Evolutionary conservation across 352 stramenopile genomes (phyloP).

Genomic region (Elongisporangium undulatum): DNA sequence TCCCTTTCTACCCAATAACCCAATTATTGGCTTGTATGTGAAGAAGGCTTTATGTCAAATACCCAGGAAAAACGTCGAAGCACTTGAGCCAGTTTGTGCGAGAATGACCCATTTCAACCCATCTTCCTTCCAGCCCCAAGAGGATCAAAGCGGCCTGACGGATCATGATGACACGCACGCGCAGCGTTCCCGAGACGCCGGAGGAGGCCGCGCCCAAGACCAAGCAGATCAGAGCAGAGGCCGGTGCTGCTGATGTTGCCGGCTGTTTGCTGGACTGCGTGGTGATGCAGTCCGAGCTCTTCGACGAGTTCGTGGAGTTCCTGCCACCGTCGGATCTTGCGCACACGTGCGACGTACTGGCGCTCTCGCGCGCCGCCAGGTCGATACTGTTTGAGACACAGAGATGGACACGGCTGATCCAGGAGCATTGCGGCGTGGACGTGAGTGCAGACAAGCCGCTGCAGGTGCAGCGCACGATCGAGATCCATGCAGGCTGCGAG

Average conservation of each 20-base stretch:
- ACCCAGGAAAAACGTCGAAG: no score
- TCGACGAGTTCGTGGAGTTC: slow-evolving; percentile 15
- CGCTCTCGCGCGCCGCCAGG: slow-evolving; percentile 1
- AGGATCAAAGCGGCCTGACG: not conserved
- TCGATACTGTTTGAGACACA: slow-evolving; percentile 5
- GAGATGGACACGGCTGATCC: slow-evolving; percentile 19
- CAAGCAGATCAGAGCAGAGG: not conserved
- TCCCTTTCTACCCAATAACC: not conserved
- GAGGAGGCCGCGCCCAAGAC: not conserved
- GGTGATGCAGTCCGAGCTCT: slow-evolving; percentile 7
- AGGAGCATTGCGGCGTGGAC: slow-evolving; percentile 12
- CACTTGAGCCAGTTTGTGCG: not conserved
- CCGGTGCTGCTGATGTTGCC: not conserved
- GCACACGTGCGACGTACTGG: slow-evolving; percentile 13
- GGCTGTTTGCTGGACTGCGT: not conserved
- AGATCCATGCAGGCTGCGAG: slow-evolving; percentile 10
- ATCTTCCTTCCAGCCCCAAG: not conserved
- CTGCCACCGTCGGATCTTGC: slow-evolving; percentile 9
- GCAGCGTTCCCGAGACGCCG: not conserved
- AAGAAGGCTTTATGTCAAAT: no score
- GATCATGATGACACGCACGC: not conserved
- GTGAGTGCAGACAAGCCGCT: not conserved
- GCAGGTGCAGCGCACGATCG: slow-evolving; percentile 14
- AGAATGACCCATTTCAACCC: not conserved
- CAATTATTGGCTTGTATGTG: no score